Base-by-base conservation (phyloP, 805 yeast genomes). In the Metschnikowia arizonensis region DNA sequence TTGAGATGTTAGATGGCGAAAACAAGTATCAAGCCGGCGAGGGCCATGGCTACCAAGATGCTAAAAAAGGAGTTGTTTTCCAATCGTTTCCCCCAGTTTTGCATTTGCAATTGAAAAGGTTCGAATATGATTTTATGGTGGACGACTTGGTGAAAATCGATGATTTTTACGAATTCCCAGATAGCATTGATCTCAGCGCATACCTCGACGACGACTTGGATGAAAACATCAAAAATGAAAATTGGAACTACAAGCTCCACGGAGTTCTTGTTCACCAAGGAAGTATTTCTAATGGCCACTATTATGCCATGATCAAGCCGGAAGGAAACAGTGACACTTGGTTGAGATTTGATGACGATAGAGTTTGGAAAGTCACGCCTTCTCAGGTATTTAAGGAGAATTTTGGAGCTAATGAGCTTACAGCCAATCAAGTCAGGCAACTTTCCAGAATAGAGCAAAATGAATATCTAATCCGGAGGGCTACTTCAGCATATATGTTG, bases 201-300 rank as follows among this genome's bases (percentile, higher is more conserved):
- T 93, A 79, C 58, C 66, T 91, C 50, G 93, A 86, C 47, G 79
- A 79, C 33, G 78, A 72, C 36, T 58, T 69, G 42, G 62, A 66
- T 7, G 66, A 69, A 1, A 66, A 68, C 11, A 61, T 64, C 26
- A 65, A 63, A 40, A 61, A 65, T 37, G 82, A 83, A 49, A 76
- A 85, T 49, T 85, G 90, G 82, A 81, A 74, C 29, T 93, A 93
- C 63, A 82, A 79, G 42, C 68, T 93, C 21, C 97, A 91, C 63
- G 97, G 98, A 9, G 99, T 93, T 2, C 71, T 93, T 46, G 97
- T 93, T 10, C 99, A 93, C 63, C 84, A 89, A 33, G 99, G 99
- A 48, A 96, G 91, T 59, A 83, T 93, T 40, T 86, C 96, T 9
- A 86, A 90, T 36, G 99, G 99, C 17, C 99, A 93, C 61, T 93